Evolutionary conservation across 1,284 basidiomycete species (phyloP).

Genomic region (Trichosporon sp.): DNA sequence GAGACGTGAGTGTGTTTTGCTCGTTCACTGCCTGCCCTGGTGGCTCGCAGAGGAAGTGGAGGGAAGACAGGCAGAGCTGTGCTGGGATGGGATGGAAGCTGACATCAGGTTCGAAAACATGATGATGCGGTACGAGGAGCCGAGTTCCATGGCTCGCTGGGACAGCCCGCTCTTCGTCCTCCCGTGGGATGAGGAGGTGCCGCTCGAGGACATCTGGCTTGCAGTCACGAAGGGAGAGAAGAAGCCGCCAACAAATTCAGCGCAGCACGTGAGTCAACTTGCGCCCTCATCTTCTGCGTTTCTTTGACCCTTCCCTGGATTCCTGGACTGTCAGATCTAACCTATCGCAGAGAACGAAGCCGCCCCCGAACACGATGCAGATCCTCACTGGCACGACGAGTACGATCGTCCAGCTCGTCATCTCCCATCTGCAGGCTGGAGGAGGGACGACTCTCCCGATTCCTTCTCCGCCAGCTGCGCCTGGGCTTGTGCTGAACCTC

Average conservation of each 20-base stretch:
- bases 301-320: too few relatives aligned
- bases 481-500: constrained; percentile 54
- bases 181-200: constrained; percentile 68
- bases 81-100: constrained; percentile 6
- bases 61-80: too few relatives aligned
- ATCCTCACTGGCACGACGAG: constrained; percentile 73
- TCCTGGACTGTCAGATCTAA: background rate
- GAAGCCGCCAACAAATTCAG: constrained; percentile 82
- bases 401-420: constrained; percentile 68
- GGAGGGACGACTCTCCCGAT: constrained; percentile 61
- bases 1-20: constrained; percentile 67
- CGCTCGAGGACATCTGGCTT: constrained; percentile 75
- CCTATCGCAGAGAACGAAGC: constrained; percentile 66
- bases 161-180: constrained; percentile 91
- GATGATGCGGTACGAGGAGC: constrained; percentile 88
- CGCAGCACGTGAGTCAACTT: constrained; percentile 66
- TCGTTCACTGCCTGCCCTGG: background rate
- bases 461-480: constrained; percentile 62
- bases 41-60: too few relatives aligned
- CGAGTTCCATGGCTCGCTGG: constrained; percentile 95
- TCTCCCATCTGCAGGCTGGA: constrained; percentile 63
- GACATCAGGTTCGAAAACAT: constrained; percentile 78
- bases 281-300: background rate
- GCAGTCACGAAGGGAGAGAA: constrained; percentile 75
- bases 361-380: constrained; percentile 78